phyloP scores from a whole-genome alignment of 306 rosid species.

The Cajanus cajan region DNA sequence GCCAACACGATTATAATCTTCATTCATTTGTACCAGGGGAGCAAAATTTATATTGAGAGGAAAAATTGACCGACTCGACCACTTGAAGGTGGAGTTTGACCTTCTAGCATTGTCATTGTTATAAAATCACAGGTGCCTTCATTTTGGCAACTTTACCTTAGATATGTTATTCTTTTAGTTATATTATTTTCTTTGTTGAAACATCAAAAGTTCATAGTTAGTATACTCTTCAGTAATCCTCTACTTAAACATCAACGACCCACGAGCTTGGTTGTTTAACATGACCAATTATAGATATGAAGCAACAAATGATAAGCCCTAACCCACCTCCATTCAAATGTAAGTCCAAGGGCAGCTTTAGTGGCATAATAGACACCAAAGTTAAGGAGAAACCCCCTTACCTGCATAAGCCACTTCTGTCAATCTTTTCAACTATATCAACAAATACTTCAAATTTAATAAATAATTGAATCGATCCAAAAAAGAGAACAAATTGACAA shows the following conservation, averaged over 20 bases:
- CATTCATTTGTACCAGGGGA: not conserved
- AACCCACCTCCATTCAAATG: conserved; percentile 93
- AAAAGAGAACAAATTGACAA: not conserved
- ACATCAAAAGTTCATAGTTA: no score
- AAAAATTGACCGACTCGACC: not conserved
- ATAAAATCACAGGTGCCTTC: not conserved
- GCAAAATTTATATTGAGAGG: not conserved
- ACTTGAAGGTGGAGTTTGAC: not conserved
- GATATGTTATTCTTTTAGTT: not conserved
- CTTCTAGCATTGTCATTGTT: not conserved
- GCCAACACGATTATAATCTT: not conserved
- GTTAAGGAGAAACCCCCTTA: conserved; percentile 92
- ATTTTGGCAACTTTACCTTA: conserved; percentile 6
- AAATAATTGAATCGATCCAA: not conserved
- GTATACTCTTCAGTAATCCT: conserved; percentile 4
- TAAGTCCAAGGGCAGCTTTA: conserved; percentile 92
- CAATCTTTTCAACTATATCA: conserved; percentile 27
- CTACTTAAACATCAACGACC: conserved; percentile 11
- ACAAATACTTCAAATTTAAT: conserved; percentile 13
- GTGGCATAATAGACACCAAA: conserved; percentile 96
- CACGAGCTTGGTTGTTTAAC: not conserved
- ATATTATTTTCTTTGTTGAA: conserved; percentile 9
- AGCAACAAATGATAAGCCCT: conserved; percentile 19
- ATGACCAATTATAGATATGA: conserved; percentile 18
- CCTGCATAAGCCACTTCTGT: conserved; percentile 56